Evolutionary conservation across 2,329 filamentous ascomycete genomes (phyloP), one percentile per base, ranked within the genome.

Genomic region (Arachnopeziza araneosa): DNA sequence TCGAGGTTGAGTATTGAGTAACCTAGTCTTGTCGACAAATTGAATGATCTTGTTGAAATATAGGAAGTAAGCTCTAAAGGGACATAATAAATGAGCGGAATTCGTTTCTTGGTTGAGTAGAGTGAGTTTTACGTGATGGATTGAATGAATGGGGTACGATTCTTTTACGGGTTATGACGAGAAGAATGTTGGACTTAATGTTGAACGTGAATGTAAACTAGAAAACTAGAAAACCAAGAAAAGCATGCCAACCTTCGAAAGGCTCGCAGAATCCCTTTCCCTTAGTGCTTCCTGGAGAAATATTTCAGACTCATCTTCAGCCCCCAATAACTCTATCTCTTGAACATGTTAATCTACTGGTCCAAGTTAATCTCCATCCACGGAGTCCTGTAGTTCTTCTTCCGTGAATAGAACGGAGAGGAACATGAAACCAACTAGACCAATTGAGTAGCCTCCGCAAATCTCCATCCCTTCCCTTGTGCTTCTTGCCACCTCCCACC

Each of bases 1-100:
- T 60, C 22, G 61, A 58, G 24, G 36, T 62, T 54, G 57, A 62
- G 21, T 62, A 59, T 19, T 44, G 12, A 44, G 36, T 44, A 6
- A 12, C 3, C 36, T 19, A 44, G 36, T 44, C 5, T 19, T 44
- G 17, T 14, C 12, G 36, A 6, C 36, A 14, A 44, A 14, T 14
- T 19, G 17, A 17, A 44, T 44, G 12, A 44, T 7, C 36, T 14
- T 44, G 36, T 32, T 32, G 14, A 14, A 32, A 7, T 7, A 32
- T 32, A 14, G 30, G 30, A 14, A 32, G 30, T n/a, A n/a, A 32
- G 30, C 14, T 32, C 30, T 32, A 32, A 7, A 32, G 30, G 30
- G 30, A 14, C 7, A 32, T 32, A 14, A 32, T 32, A 14, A 32
- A 8, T 44, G 36, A 14, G 12, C 17, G 5, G 5, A 44, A 14